Conservation (phyloP, 495 filamentous ascomycete genomes). For the Penicillium riverlandense region DNA sequence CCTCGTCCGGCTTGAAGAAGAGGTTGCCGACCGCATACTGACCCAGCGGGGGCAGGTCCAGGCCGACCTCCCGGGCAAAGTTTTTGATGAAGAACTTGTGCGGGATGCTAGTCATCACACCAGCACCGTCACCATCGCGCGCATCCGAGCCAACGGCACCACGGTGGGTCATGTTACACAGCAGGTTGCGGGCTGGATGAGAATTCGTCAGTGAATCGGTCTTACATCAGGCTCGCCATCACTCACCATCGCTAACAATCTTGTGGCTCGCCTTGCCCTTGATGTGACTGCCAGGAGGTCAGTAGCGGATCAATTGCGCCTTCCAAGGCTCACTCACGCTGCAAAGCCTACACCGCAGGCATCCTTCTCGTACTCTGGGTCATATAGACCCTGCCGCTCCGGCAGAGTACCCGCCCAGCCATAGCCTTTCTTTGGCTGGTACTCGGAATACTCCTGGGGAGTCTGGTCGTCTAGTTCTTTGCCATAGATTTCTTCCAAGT, state of each 20-base stretch:
- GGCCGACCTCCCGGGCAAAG: conserved; percentile 81
- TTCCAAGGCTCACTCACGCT: conserved; percentile 57
- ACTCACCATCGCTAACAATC: conserved; percentile 96
- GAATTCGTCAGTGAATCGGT: conserved; percentile 6
- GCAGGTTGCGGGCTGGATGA: conserved; percentile 69
- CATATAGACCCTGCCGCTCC: conserved; percentile 96
- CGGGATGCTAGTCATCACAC: conserved; percentile 98
- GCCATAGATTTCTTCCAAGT: conserved; percentile 59
- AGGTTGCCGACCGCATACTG: conserved; percentile 97
- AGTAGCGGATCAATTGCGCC: conserved; percentile 1
- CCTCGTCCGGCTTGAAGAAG: conserved; percentile 95
- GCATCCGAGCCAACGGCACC: conserved; percentile 97
- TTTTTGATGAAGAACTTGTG: conserved; percentile 99
- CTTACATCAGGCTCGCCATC: not conserved
- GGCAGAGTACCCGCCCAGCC: conserved; percentile 96
- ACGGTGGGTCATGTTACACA: conserved; percentile 99
- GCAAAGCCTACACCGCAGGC: conserved; percentile 99
- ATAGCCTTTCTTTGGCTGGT: conserved; percentile 76
- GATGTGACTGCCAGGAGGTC: conserved; percentile 61
- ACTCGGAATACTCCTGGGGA: conserved; percentile 64
- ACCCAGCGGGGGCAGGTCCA: conserved; percentile 78
- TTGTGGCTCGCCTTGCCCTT: conserved; percentile 98
- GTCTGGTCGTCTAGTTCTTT: conserved; percentile 53
- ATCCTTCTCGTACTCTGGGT: conserved; percentile 96
- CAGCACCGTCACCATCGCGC: conserved; percentile 94